Evolutionary conservation across 2,329 filamentous ascomycete species (phyloP), one percentile per base, ranked within the genome.

Genomic region (Monosporascus sp.): DNA sequence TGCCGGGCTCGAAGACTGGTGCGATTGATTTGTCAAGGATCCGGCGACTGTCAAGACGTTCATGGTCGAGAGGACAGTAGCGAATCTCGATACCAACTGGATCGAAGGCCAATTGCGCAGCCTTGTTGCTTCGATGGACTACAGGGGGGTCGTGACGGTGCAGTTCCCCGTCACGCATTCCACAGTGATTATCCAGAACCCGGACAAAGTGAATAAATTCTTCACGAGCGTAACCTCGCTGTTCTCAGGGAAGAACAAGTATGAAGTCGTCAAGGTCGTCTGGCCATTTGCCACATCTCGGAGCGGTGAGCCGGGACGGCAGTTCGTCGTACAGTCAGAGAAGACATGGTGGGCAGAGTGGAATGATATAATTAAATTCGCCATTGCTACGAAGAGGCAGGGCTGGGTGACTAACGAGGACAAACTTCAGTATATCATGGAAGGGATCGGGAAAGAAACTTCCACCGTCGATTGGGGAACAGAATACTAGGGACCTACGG

Each of bases 271-370:
- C 48, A 79, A 80, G 62, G 72, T 74, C 1, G 73, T 83, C 1
- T 83, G 80, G 80, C 80, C 79, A 3, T 83, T 81, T 65, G 80
- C 80, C 2, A 77, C 76, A 56, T 68, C 71, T 3, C 69, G 64
- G 60, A 75, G 67, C 58, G 77, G 69, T 39, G 76, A 77, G 55
- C 63, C 56, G n/a, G 73, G 63, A 14, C 71, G 75, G 48, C 65
- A 64, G 50, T 81, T 73, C 57, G 70, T 72, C 3, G 77, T 82
- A n/a, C 77, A 81, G 64, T 78, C 72, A 53, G 79, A 83, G 64
- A 78, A 80, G 61, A 71, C 70, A 2, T 83, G 80, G 79, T 83
- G 79, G 75, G 68, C 69, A 48, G 75, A 77, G 57, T 80, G 77
- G 77, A 73, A 67, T 52, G 73, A 76, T 54, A 68, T 72, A 1